phyloP scores from a whole-genome alignment of 805 yeast species.

The Metschnikowia chrysomelidarum region DNA sequence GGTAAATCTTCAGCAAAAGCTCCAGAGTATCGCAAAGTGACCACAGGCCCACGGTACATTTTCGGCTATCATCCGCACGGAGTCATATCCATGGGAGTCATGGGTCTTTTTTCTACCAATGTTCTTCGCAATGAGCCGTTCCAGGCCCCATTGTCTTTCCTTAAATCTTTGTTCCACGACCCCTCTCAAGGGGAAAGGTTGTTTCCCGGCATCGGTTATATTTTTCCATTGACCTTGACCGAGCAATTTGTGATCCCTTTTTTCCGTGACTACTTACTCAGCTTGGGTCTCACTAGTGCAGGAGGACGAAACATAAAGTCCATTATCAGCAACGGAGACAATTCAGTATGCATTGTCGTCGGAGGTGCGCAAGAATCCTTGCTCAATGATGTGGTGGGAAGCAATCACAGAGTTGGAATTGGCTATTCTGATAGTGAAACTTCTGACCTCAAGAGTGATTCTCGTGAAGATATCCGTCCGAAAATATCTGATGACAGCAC shows the following conservation, averaged over 20 bases:
- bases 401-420: slow-evolving; percentile 32
- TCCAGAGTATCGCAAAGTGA: slow-evolving; percentile 25
- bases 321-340: slow-evolving; percentile 57
- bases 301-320: slow-evolving; percentile 67
- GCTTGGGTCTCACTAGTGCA: slow-evolving; percentile 84
- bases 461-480: slow-evolving; percentile 2
- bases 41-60: slow-evolving; percentile 72
- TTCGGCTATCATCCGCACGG: slow-evolving; percentile 98
- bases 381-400: slow-evolving; percentile 42
- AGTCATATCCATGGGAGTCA: slow-evolving; percentile 85
- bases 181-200: slow-evolving; percentile 64
- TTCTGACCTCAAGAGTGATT: no score
- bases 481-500: background rate
- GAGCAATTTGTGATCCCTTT: slow-evolving; percentile 84
- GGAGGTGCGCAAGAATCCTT: slow-evolving; percentile 96
- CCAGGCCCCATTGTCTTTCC: slow-evolving; percentile 31
- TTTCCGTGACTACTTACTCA: slow-evolving; percentile 79
- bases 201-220: slow-evolving; percentile 80
- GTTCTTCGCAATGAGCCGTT: slow-evolving; percentile 43
- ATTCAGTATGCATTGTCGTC: slow-evolving; percentile 83
- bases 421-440: no score
- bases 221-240: slow-evolving; percentile 73
- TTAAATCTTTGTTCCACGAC: slow-evolving; percentile 48
- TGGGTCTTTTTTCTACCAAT: slow-evolving; percentile 75
- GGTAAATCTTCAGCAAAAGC: slow-evolving; percentile 2